Evolutionary conservation across 176 grass and related monocot genomes (phyloP), one percentile per base, ranked within the genome.

Genomic region (Oryza australiensis): DNA sequence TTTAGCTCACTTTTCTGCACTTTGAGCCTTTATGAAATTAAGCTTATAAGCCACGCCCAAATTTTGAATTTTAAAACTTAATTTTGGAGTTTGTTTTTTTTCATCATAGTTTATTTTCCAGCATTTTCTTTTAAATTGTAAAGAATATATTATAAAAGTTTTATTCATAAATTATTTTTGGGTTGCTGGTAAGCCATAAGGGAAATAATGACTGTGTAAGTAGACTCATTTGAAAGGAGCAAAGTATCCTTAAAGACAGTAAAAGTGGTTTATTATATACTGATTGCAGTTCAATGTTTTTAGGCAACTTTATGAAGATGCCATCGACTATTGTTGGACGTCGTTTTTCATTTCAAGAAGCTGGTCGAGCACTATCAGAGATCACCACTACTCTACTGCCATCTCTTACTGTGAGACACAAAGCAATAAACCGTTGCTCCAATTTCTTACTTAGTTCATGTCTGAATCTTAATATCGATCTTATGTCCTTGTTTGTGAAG

Each of bases 261-360:
- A 55, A 70, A 28, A 71, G 49, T 82, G n/a, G 45, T 28, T 20
- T n/a, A n/a, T 27, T 28, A 68, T 82, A 12, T 80, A 66, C 34
- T 84, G 34, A 79, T 76, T 62, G 76, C 51, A 51, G 37, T 66
- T 33, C 33, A 38, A 72, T 64, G 9, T 42, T 66, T 86, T 63
- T 80, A 94, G 91, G 85, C 12, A 86, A 83, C 64, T 76, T 85
- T 16, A 63, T 86, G 88, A 84, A 82, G 83, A 86, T 86, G 73
- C 12, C 79, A 14, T 24, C 86, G 14, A 33, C 64, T 37, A 24
- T 73, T 72, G 59, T 34, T 42, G 64, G 26, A 26, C 62, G 30
- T 73, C 67, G 53, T 26, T 48, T 85, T 53, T 82, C 66, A 73
- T 66, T 87, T 60, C 15, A 77, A 62, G 77, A 84, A 90, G 62